Evolutionary conservation across 2,329 filamentous ascomycete genomes (phyloP).

Genomic region (Apiospora saccharicola): DNA sequence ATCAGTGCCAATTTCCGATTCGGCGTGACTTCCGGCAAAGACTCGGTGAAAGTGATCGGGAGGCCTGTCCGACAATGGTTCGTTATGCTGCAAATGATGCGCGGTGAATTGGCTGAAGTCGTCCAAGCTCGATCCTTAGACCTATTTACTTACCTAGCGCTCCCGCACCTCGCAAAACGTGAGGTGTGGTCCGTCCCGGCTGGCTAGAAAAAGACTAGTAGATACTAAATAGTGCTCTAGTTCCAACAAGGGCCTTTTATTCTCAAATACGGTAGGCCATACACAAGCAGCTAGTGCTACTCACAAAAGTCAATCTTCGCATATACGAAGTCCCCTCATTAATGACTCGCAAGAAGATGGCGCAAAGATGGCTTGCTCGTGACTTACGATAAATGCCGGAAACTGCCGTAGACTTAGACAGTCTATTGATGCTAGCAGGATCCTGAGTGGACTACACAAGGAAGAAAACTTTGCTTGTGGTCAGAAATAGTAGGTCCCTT

Average conservation of each 20-base stretch:
- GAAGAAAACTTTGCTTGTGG: background rate
- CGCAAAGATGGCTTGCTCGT: background rate
- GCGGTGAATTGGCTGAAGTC: background rate
- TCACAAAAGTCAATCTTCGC: background rate
- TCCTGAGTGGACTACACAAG: background rate
- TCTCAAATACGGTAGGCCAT: background rate
- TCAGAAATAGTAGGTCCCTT: background rate
- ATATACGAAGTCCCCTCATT: background rate
- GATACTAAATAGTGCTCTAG: background rate
- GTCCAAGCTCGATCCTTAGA: background rate
- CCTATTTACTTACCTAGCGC: background rate
- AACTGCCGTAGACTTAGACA: background rate
- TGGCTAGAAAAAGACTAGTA: background rate
- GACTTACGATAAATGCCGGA: background rate
- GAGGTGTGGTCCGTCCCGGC: background rate
- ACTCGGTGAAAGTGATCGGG: background rate
- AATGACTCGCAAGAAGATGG: background rate
- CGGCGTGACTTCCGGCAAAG: background rate
- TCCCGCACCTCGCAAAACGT: background rate
- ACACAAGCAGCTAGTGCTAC: background rate
- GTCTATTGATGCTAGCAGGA: background rate
- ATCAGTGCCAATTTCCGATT: background rate
- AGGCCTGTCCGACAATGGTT: background rate
- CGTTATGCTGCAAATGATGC: background rate
- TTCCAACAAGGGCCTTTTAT: background rate